These are phyloP conservation scores for Penicillium soppii DNA, from an alignment of 495 filamentous ascomycete genomes.

Conservation along the genomic window DNA sequence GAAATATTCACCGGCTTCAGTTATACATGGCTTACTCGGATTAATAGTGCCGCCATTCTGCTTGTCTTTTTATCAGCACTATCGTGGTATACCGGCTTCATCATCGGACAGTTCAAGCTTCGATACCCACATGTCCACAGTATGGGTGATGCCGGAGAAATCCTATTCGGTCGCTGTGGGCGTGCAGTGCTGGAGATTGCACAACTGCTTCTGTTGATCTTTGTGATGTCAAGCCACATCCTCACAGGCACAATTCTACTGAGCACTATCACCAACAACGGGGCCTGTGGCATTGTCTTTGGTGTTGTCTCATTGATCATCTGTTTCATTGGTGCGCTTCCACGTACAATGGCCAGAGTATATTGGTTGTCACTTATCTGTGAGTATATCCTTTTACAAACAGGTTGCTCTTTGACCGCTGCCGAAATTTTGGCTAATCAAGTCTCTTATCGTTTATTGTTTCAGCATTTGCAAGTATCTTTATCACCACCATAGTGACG, in stretches of 20 bases:
- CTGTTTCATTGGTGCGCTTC: constrained; percentile 17
- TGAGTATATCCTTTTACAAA: constrained; percentile 22
- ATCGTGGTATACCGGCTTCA: constrained; percentile 31
- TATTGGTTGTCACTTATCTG: constrained; percentile 35
- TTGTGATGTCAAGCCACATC: constrained; percentile 72
- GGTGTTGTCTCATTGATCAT: constrained; percentile 30
- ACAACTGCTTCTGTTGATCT: constrained; percentile 62
- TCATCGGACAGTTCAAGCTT: constrained; percentile 22
- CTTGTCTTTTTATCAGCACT: constrained; percentile 57
- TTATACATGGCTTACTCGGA: background rate
- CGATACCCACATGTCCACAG: constrained; percentile 24
- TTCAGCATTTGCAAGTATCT: constrained; percentile 49
- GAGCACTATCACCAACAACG: constrained; percentile 62
- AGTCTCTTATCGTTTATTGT: background rate
- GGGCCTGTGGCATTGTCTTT: constrained; percentile 66
- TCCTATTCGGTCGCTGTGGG: constrained; percentile 62
- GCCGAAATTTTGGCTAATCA: no score
- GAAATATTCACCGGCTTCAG: constrained; percentile 13
- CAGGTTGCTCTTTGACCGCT: no score
- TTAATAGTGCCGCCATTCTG: constrained; percentile 16
- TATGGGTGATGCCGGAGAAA: constrained; percentile 65
- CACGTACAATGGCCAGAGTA: constrained; percentile 6
- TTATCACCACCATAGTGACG: constrained; percentile 62
- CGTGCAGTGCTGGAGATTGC: constrained; percentile 60
- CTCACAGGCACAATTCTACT: constrained; percentile 71